Conservation (phyloP, 768 basidiomycete species). For the Xerocomellus intermedius region DNA sequence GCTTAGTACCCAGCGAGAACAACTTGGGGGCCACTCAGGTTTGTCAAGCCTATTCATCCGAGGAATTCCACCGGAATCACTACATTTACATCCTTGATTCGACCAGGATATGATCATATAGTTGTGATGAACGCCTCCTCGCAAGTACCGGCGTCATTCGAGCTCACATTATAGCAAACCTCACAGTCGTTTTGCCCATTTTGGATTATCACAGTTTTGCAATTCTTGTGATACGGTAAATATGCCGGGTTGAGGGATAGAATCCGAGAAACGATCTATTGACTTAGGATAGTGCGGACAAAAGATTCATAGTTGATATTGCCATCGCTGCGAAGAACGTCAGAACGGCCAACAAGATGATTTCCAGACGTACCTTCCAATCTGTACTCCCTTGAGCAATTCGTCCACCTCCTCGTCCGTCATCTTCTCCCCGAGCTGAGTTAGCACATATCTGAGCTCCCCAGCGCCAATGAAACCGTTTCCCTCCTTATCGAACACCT, state of each 20-base stretch:
- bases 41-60: too few species aligned
- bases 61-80: too few species aligned
- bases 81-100: too few species aligned
- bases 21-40: too few species aligned
- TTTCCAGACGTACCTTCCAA: conserved; percentile 69
- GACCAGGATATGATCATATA: too few species aligned
- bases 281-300: conserved; percentile 89
- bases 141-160: too few species aligned
- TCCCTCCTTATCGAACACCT: conserved; percentile 90
- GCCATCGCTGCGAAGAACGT: conserved; percentile 64
- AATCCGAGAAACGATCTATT: conserved; percentile 42
- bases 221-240: too few species aligned
- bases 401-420: conserved; percentile 97
- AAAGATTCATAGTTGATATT: conserved; percentile 98
- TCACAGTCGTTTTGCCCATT: too few species aligned
- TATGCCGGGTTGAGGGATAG: neutral
- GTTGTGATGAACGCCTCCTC: too few species aligned
- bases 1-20: too few species aligned
- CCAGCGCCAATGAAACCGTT: conserved; percentile 69
- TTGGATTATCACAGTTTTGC: too few species aligned
- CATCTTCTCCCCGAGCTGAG: conserved; percentile 99
- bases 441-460: conserved; percentile 78
- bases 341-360: neutral
- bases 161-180: too few species aligned
- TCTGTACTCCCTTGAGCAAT: conserved; percentile 91